These are phyloP conservation scores for Nannizzia gypsea DNA, from an alignment of 2,329 filamentous ascomycete genomes.

Conservation along the genomic window DNA sequence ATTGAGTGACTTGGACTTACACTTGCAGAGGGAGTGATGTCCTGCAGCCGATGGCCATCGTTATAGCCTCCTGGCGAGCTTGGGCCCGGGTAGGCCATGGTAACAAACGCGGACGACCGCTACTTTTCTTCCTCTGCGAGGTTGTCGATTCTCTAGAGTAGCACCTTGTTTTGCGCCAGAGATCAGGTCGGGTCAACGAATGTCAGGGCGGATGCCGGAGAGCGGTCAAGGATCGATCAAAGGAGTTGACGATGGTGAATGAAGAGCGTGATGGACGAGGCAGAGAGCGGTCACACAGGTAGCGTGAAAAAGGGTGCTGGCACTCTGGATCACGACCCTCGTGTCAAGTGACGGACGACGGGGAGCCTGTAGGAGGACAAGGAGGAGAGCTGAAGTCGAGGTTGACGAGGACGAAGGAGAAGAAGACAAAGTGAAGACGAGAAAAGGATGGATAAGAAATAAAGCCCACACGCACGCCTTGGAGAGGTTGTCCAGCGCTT, in stretches of 20 bases:
- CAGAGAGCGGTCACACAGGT: conserved; percentile 1
- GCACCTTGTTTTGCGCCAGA: not conserved
- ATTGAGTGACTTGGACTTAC: conserved; percentile 39
- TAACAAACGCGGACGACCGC: conserved; percentile 4
- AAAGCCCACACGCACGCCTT: not conserved
- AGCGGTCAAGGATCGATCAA: not conserved
- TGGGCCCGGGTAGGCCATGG: conserved; percentile 54
- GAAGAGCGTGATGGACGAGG: not conserved
- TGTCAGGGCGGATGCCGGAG: not conserved
- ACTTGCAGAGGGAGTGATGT: conserved; percentile 46
- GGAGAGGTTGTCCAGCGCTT: not conserved
- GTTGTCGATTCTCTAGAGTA: not conserved
- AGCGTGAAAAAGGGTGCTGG: not conserved
- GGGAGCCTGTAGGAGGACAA: conserved; percentile 7
- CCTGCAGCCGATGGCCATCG: conserved; percentile 54
- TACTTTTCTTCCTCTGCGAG: not conserved
- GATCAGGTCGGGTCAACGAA: not conserved
- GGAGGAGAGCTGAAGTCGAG: conserved; percentile 3
- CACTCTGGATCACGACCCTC: not conserved
- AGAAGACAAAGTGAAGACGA: not conserved
- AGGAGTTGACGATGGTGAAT: not conserved
- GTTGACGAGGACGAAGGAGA: not conserved
- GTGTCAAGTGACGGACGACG: conserved; percentile 10
- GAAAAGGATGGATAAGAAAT: conserved; percentile 7
- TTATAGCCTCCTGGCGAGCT: conserved; percentile 47